Percentiles rank a stretch among this genome's conserved stretches.
phyloP scores from a whole-genome alignment of 2,329 filamentous ascomycete genomes.

The Penicillium expansum region DNA sequence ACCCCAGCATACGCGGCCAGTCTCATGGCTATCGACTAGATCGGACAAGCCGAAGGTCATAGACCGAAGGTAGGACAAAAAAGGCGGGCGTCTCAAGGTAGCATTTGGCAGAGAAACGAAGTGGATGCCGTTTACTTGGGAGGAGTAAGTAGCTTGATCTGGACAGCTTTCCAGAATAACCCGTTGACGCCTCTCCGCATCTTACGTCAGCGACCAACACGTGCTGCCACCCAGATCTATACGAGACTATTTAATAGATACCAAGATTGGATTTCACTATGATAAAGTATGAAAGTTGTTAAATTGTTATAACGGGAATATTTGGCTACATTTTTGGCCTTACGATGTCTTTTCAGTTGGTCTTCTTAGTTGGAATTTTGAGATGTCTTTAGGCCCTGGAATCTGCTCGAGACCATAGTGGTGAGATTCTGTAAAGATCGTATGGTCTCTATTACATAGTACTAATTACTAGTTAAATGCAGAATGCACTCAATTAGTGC shows the following conservation, averaged over 20 bases:
- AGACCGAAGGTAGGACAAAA: constrained; percentile 17
- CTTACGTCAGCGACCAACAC: constrained; percentile 26
- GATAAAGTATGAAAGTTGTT: neutral
- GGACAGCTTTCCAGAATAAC: constrained; percentile 27
- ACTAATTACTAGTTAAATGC: no score
- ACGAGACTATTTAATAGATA: neutral
- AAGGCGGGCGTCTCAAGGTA: constrained; percentile 2
- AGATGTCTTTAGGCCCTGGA: no score
- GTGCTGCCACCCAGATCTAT: constrained; percentile 13
- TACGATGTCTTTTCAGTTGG: no score
- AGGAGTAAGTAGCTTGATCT: constrained; percentile 20
- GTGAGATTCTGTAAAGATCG: no score
- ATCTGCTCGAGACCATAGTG: no score
- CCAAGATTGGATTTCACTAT: neutral
- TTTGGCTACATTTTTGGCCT: no score
- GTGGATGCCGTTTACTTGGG: constrained; percentile 10
- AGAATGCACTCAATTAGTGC: no score
- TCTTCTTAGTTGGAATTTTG: no score
- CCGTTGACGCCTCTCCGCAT: constrained; percentile 22
- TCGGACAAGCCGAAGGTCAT: constrained; percentile 30
- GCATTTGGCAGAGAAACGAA: constrained; percentile 13
- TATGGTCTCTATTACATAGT: no score
- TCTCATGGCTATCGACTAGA: constrained; percentile 42
- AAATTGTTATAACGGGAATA: no score
- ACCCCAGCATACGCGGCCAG: constrained; percentile 54